Conservation (phyloP, 1,284 basidiomycete species). For the Trichosporon inkin region DNA sequence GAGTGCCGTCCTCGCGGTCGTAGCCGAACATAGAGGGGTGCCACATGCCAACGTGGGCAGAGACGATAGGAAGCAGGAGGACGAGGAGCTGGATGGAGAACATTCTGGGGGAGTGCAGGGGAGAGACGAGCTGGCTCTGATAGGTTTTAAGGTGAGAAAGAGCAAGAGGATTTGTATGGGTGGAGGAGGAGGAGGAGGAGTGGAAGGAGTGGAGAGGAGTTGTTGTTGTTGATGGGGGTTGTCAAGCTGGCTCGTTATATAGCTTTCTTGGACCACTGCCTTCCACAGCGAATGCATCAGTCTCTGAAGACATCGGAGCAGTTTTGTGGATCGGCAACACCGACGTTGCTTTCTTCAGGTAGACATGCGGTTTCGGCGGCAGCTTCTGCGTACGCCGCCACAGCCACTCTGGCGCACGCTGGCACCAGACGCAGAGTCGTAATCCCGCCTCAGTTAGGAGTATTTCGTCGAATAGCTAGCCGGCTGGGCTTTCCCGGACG, state of each 20-base stretch:
- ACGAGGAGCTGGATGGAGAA: not conserved
- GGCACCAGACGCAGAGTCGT: too few relatives aligned
- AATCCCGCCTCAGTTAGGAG: too few relatives aligned
- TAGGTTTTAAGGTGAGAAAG: not conserved
- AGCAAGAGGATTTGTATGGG: not conserved
- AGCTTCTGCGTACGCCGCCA: too few relatives aligned
- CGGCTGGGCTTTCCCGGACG: too few relatives aligned
- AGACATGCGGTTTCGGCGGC: too few relatives aligned
- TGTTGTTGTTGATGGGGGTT: not conserved
- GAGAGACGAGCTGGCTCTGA: not conserved
- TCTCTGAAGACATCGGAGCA: not conserved
- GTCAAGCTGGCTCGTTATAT: not conserved
- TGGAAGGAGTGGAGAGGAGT: not conserved
- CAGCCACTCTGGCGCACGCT: too few relatives aligned
- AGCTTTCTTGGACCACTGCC: not conserved
- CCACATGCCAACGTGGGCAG: conserved; percentile 7
- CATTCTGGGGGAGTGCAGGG: not conserved
- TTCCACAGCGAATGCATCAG: not conserved
- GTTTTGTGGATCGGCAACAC: too few relatives aligned
- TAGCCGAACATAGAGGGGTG: conserved; percentile 5
- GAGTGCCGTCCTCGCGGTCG: conserved; percentile 3
- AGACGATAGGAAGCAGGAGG: not conserved
- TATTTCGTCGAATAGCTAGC: too few relatives aligned
- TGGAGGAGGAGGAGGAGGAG: not conserved
- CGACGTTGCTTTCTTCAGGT: too few relatives aligned